Base-by-base conservation (phyloP, 1,284 basidiomycete species). In the Naganishia liquefaciens region DNA sequence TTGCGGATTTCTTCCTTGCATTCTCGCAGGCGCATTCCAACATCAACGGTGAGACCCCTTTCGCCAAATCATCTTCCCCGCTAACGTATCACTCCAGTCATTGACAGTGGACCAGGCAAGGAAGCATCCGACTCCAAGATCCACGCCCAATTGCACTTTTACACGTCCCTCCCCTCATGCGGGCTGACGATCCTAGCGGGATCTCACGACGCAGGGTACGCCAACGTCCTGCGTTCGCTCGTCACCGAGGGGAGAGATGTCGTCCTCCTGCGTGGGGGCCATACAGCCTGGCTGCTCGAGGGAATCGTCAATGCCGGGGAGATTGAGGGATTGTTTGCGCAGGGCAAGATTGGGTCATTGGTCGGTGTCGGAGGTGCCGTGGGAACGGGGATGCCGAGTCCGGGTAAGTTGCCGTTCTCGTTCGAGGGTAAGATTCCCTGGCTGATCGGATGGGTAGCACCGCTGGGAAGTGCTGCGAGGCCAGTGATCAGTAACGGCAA, bases 81-180 rank as follows among this genome's bases (percentile, higher is more conserved):
- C 46, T 87, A 88, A 73, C 76, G 7, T 23, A 17, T 30, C 27
- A 19, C 27, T 23, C 21, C 82, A 65, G 80, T 88, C 64, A 83
- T 90, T 66, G 90, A 92, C 72, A 87, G 87, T 44, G 88, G 88
- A 23, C 81, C 82, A 62, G 84, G 83, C 62, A 86, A 84, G 71
- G 87, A 88, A 64, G 82, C 82, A 7, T 81, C 83, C 7, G 86
- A 87, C 71, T 79, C 81, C 28, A 93, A 92, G 77, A 87, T 93
- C 67, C 84, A 84, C 81, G 89, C 89, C 75, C 86, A 88, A 73
- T 77, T 91, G 43, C 83, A 87, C 75, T 87, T 88, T n/a, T 90
- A 86, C 74, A 81, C 84, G 51, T 82, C 83, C 65, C 87, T 91
- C 71, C 84, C 86, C 10, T 88, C 91, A 74, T 90, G 87, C 39